Base-by-base conservation (phyloP, 768 basidiomycete species). In the Nevesoporus exiguus region DNA sequence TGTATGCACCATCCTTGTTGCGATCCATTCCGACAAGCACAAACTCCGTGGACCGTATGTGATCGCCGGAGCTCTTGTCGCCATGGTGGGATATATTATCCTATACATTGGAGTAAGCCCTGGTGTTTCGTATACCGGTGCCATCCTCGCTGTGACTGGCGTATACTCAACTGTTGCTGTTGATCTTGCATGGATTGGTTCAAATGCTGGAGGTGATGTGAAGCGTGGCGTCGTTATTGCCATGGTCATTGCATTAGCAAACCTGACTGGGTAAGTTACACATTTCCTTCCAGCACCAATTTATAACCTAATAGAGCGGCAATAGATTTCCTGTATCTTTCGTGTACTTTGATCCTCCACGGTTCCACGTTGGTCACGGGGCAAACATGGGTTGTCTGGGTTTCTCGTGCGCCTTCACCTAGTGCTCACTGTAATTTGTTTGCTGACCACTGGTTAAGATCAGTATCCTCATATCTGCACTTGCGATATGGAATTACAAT, bases 121-220 rank as follows among this genome's bases (percentile, higher is more conserved):
- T 25, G 25, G 22, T 25, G 42, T 48, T 36, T 71, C 69, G 4
- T 84, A 84, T 56, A 64, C 68, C 10, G 83, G 79, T 3, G 67
- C 78, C 7, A 51, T 83, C 27, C 66, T 84, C 37, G 77, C 80
- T 33, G 78, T 79, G 7, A 65, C 72, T 10, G 83, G 83, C 19
- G 76, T 81, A 6, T 83, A 67, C 56, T 80, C 84, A 0, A 76
- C 75, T 4, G 71, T 83, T 49, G 73, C 71, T 46, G 66, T 82
- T 21, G 59, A 62, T 21, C 64, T 85, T 3, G 79, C 81, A 25
- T 85, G 83, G 84, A 76, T 72, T 2, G 73, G 77, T 1, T 77
- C 78, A 6, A 80, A 82, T 49, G 76, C 80, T 0, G 83, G 83
- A 27, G 81, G 83, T n/a, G 80, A 81, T 58, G 51, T 78, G 49